Evolutionary conservation across 345 rosid species (phyloP).

Genomic region (Corchorus capsularis): DNA sequence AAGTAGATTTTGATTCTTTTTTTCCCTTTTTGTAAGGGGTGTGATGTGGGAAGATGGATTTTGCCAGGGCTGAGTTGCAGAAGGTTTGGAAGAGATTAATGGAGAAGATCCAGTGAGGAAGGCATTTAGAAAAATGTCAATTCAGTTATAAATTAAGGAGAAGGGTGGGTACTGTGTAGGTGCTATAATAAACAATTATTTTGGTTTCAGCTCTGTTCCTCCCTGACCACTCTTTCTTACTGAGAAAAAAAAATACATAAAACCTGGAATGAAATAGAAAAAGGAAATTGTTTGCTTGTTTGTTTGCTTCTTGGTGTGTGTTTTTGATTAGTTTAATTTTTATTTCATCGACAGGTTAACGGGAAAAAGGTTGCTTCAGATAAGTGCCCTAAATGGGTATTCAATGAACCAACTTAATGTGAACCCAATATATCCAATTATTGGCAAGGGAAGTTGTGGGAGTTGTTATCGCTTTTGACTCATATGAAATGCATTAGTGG

Average conservation of each 20-base stretch:
- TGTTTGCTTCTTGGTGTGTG: neutral
- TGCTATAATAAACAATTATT: constrained; percentile 38
- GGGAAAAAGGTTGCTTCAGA: constrained; percentile 98
- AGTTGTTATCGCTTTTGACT: no score
- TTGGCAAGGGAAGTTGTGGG: constrained; percentile 49
- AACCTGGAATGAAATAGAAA: neutral
- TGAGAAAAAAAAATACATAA: constrained; percentile 22
- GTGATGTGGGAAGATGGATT: constrained; percentile 99
- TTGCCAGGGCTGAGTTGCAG: constrained; percentile 79
- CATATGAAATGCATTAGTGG: no score
- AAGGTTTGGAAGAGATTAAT: constrained; percentile 76
- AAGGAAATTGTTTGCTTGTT: neutral
- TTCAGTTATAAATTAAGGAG: constrained; percentile 99
- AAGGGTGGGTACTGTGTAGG: constrained; percentile 99
- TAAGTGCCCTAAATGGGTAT: constrained; percentile 98
- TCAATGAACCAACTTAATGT: constrained; percentile 89
- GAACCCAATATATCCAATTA: constrained; percentile 88
- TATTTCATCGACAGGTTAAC: constrained; percentile 58
- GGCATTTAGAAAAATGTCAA: constrained; percentile 99
- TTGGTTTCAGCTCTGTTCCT: constrained; percentile 17
- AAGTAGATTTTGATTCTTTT: no score
- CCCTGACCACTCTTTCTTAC: neutral
- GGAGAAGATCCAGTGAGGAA: constrained; percentile 93
- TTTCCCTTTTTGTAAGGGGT: no score
- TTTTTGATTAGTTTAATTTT: constrained; percentile 13